Base-by-base conservation (phyloP, 352 stramenopile genomes). In the Globisporangium polare region DNA sequence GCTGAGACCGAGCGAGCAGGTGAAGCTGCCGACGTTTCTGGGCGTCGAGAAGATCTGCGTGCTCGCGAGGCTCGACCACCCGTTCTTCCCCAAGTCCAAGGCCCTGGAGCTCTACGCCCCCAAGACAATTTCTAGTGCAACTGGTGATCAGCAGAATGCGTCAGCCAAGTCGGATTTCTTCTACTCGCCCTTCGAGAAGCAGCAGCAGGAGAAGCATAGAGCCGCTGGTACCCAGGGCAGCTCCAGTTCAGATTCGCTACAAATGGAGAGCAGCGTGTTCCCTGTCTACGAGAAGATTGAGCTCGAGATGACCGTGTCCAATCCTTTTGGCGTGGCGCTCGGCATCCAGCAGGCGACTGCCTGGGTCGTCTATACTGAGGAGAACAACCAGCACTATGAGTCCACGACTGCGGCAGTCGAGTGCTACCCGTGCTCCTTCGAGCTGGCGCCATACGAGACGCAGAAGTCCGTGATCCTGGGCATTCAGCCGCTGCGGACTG, bases 121-220 rank as follows among this genome's bases (percentile, higher is more conserved):
- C 9, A n/a, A 42, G 29, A 24, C 7, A 56, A 29, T n/a, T 6
- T 17, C 49, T 10, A 29, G 3, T 13, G 20, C 4, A 13, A 9
- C 9, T 31, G 26, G 10, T 29, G 5, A 26, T 26, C 17, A 39
- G 24, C 22, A 41, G 18, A 45, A 18, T 37, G 54, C 20, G 27
- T 13, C 27, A 15, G 27, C 35, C 0, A 75, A 76, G 47, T 73
- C 68, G 4, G 77, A 81, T 35, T 86, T 83, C 55, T 82, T 85
- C 55, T 86, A 83, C 64, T 86, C 78, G 3, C 78, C 78, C 1
- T 85, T 86, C 24, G 77, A 85, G n/a, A 81, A 80, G 45, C 67
- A 82, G 17, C 71, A 75, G 52, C 73, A 60, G 49, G 72, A 62
- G 52, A 66, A 22, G 8, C 67, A 58, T 53, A 31, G 47, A 39